Percentiles rank a stretch among this genome's conserved stretches.
These are phyloP conservation scores for Paraphoma chrysanthemicola DNA, from an alignment of 2,329 filamentous ascomycete species.

Conservation along the genomic window DNA sequence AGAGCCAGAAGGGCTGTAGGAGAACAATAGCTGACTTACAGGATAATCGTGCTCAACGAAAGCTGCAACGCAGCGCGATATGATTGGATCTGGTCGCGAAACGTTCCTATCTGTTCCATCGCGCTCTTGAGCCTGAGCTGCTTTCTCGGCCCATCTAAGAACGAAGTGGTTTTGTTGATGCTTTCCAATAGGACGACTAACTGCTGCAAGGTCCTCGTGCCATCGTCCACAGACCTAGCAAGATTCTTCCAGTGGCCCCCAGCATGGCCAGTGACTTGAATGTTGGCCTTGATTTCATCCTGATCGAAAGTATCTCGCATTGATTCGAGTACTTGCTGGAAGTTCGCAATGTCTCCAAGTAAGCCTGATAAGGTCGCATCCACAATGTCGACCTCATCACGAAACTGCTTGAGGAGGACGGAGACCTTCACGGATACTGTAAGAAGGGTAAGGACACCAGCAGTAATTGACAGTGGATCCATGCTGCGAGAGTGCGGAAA, in stretches of 20 bases:
- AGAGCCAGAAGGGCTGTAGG: too few relatives aligned
- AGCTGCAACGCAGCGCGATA: slow-evolving; percentile 29
- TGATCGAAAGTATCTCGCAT: slow-evolving; percentile 33
- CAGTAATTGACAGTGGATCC: slow-evolving; percentile 28
- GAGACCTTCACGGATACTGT: slow-evolving; percentile 23
- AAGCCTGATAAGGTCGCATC: slow-evolving; percentile 28
- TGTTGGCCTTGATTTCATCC: slow-evolving; percentile 18
- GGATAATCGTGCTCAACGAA: too few relatives aligned
- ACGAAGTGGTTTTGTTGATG: slow-evolving; percentile 22
- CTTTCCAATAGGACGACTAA: slow-evolving; percentile 18
- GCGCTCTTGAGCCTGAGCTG: slow-evolving; percentile 24
- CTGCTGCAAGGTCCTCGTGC: slow-evolving; percentile 21
- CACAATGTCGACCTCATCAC: slow-evolving; percentile 24
- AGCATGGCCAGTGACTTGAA: slow-evolving; percentile 26
- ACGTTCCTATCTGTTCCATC: slow-evolving; percentile 21
- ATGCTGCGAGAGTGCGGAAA: neutral
- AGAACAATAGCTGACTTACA: too few relatives aligned
- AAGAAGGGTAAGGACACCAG: slow-evolving; percentile 22
- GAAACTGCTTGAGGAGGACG: slow-evolving; percentile 24
- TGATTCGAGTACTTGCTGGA: slow-evolving; percentile 26
- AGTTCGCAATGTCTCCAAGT: slow-evolving; percentile 25
- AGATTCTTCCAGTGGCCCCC: slow-evolving; percentile 33
- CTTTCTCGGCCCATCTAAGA: slow-evolving; percentile 27
- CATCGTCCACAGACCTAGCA: slow-evolving; percentile 26
- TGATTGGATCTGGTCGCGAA: slow-evolving; percentile 27